A percentile compares a stretch with the other conserved stretches of the same genome.
These are phyloP conservation scores for Artemisia argyi DNA, from an alignment of 129 eudicot genomes.

Conservation along the genomic window DNA sequence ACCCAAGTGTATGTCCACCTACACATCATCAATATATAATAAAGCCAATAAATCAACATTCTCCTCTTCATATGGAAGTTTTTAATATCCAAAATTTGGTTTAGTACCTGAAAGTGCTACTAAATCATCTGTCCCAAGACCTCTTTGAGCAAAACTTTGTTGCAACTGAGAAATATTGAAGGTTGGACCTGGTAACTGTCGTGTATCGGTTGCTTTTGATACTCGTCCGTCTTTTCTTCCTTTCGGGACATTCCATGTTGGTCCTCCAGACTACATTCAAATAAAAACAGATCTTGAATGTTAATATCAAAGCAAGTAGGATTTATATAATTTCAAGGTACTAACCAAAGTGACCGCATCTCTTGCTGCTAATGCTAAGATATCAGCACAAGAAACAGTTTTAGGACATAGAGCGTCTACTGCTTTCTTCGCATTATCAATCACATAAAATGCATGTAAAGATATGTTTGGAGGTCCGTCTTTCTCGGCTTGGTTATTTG, in stretches of 20 bases:
- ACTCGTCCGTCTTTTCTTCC: slow-evolving; percentile 83
- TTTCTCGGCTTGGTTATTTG: slow-evolving; percentile 59
- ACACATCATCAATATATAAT: slow-evolving; percentile 1
- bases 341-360: slow-evolving; percentile 78
- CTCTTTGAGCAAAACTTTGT: slow-evolving; percentile 77
- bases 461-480: slow-evolving; percentile 80
- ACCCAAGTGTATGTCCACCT: slow-evolving; percentile 89
- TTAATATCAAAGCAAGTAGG: too few relatives aligned
- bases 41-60: too few relatives aligned
- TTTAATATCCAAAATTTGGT: background rate
- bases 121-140: slow-evolving; percentile 71
- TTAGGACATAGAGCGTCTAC: slow-evolving; percentile 75
- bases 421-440: slow-evolving; percentile 66
- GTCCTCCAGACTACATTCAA: slow-evolving; percentile 72
- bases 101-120: slow-evolving; percentile 81
- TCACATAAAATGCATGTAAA: slow-evolving; percentile 81
- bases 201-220: slow-evolving; percentile 57
- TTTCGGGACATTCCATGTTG: slow-evolving; percentile 81
- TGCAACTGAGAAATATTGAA: slow-evolving; percentile 74
- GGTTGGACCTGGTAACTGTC: slow-evolving; percentile 69
- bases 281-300: background rate
- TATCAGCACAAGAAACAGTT: slow-evolving; percentile 89
- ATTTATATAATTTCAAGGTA: too few relatives aligned
- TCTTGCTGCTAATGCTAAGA: slow-evolving; percentile 79
- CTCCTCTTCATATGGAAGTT: background rate